Conservation (phyloP, 1,284 basidiomycete genomes). For the Puccinia novopanici region DNA sequence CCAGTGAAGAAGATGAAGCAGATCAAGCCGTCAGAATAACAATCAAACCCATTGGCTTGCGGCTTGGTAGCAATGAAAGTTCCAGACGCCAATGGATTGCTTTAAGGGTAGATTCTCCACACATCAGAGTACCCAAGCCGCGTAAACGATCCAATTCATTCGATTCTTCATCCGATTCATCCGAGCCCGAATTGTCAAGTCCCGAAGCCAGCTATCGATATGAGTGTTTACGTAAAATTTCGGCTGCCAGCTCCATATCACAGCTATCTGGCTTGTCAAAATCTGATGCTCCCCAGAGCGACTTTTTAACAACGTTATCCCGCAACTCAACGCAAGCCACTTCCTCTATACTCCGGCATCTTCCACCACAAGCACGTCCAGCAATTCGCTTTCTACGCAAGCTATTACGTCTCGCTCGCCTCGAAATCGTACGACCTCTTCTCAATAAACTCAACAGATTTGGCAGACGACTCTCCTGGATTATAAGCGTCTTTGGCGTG, state of each 20-base stretch:
- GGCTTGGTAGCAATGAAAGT: conserved; percentile 42
- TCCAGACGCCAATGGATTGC: conserved; percentile 49
- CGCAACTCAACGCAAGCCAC: not conserved
- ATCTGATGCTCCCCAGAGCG: not conserved
- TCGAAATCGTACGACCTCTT: conserved; percentile 35
- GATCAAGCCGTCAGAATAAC: conserved; percentile 16
- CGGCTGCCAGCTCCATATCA: conserved; percentile 24
- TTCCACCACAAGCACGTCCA: conserved; percentile 34
- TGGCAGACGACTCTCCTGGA: conserved; percentile 41
- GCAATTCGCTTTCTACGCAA: conserved; percentile 30
- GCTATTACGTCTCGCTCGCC: conserved; percentile 27
- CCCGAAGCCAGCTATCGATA: conserved; percentile 35
- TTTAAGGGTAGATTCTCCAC: conserved; percentile 25
- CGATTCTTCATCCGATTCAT: conserved; percentile 25
- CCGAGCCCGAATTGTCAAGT: conserved; percentile 24
- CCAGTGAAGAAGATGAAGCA: conserved; percentile 17
- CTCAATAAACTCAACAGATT: conserved; percentile 42
- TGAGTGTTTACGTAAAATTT: conserved; percentile 23
- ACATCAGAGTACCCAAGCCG: conserved; percentile 43
- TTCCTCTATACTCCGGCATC: conserved; percentile 3
- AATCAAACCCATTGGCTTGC: conserved; percentile 29
- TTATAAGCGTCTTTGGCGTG: conserved; percentile 44
- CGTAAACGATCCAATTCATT: conserved; percentile 13
- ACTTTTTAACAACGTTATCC: not conserved
- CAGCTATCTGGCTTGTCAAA: conserved; percentile 13